Evolutionary conservation across 2,329 filamentous ascomycete species (phyloP).

Genomic region (Didymosphaeria variabile): DNA sequence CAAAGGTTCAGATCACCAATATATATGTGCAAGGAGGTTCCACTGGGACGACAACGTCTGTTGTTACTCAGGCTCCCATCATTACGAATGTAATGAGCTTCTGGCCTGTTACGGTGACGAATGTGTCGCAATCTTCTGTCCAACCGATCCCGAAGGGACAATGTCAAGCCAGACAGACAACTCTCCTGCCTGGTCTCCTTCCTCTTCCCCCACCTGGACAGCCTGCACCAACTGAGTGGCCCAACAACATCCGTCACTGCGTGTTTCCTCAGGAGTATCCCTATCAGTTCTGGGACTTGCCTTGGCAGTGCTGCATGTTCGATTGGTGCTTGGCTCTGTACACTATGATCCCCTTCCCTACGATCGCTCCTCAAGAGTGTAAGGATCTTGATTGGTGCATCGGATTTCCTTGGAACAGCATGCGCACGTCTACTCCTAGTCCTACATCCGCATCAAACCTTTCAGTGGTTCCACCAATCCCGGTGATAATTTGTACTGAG

Average conservation of each 20-base stretch:
- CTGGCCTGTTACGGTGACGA: slow-evolving; percentile 2
- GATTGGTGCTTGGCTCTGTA: slow-evolving; percentile 19
- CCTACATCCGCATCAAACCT: neutral
- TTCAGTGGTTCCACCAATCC: too few species aligned
- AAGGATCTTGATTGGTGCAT: slow-evolving; percentile 12
- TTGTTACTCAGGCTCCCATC: neutral
- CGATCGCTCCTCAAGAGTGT: slow-evolving; percentile 9
- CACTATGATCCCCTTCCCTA: slow-evolving; percentile 4
- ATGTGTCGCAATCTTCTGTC: neutral
- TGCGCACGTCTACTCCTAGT: neutral
- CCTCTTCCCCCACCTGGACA: neutral
- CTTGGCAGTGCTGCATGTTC: slow-evolving; percentile 18
- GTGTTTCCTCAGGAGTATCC: neutral
- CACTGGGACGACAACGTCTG: neutral
- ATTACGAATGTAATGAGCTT: neutral
- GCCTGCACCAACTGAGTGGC: neutral
- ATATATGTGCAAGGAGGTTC: neutral
- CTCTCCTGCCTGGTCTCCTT: neutral
- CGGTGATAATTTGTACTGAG: neutral
- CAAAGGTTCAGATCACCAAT: slow-evolving; percentile 5
- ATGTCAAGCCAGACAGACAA: neutral
- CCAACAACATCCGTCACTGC: neutral
- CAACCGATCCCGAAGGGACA: neutral
- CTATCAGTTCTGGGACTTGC: slow-evolving; percentile 12
- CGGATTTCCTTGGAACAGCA: slow-evolving; percentile 15